Evolutionary conservation across 345 rosid species (phyloP).

Genomic region (Mercurialis annua): DNA sequence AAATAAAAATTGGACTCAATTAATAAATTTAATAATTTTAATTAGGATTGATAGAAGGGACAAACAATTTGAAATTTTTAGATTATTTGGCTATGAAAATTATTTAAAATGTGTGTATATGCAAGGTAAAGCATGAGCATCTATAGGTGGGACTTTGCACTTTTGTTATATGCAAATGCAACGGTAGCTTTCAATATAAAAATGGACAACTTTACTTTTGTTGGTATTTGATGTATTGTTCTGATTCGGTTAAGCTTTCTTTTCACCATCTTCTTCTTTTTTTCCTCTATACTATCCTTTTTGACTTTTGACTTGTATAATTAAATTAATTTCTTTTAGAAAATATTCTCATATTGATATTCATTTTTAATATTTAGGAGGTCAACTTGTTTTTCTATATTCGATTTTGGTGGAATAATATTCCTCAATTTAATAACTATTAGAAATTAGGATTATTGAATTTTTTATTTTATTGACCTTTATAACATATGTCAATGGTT

Average conservation of each 20-base stretch:
- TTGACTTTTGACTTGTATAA: slow-evolving; percentile 19
- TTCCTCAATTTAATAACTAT: too few relatives aligned
- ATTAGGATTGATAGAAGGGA: too few relatives aligned
- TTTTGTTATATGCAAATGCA: neutral
- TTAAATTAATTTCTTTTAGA: neutral
- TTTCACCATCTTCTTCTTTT: neutral
- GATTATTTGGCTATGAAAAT: too few relatives aligned
- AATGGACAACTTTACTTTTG: slow-evolving; percentile 17
- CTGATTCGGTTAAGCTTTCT: slow-evolving; percentile 9
- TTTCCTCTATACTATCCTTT: neutral
- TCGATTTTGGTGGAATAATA: too few relatives aligned
- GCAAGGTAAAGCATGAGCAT: slow-evolving; percentile 27
- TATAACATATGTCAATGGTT: too few relatives aligned
- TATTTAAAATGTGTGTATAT: too few relatives aligned
- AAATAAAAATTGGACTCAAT: too few relatives aligned
- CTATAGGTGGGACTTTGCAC: slow-evolving; percentile 23
- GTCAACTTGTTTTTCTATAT: slow-evolving; percentile 21
- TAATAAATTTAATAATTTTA: too few relatives aligned
- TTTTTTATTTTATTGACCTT: too few relatives aligned
- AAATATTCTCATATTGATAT: too few relatives aligned
- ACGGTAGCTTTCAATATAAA: slow-evolving; percentile 5
- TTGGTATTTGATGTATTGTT: slow-evolving; percentile 16
- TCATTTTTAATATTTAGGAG: neutral
- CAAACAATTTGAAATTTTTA: too few relatives aligned
- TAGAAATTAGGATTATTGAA: too few relatives aligned